A percentile compares a stretch with the other conserved stretches of the same genome.
phyloP scores from a whole-genome alignment of 2,329 filamentous ascomycete species.

The Blastomyces parvus region DNA sequence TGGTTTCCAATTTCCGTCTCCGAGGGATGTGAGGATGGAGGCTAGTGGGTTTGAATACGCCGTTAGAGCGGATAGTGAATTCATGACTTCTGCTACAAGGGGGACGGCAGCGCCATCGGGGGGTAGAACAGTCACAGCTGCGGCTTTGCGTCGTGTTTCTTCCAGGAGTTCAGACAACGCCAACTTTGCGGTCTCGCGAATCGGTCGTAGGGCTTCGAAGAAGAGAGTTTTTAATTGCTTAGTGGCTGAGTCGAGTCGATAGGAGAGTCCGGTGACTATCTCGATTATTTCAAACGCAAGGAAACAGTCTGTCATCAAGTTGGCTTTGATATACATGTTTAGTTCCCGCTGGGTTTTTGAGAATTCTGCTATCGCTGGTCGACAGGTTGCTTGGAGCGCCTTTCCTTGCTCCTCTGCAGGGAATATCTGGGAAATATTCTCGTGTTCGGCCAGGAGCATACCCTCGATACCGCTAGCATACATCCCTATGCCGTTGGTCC shows the following conservation, averaged over 20 bases:
- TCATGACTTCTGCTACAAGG: constrained; percentile 75
- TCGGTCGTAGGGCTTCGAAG: constrained; percentile 74
- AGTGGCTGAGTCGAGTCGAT: constrained; percentile 68
- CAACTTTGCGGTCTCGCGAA: constrained; percentile 82
- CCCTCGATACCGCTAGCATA: constrained; percentile 83
- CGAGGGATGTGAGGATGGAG: constrained; percentile 82
- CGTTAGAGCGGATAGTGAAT: constrained; percentile 74
- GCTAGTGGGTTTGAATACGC: constrained; percentile 77
- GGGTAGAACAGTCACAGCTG: constrained; percentile 57
- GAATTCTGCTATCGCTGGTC: constrained; percentile 68
- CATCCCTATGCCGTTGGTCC: constrained; percentile 81
- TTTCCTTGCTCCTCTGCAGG: constrained; percentile 72
- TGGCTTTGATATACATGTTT: constrained; percentile 77
- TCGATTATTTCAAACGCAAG: constrained; percentile 93
- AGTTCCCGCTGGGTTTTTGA: constrained; percentile 78
- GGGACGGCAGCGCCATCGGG: constrained; percentile 68
- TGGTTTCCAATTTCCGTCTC: constrained; percentile 78
- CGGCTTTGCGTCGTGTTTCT: constrained; percentile 64
- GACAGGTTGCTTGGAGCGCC: constrained; percentile 70
- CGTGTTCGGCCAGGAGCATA: constrained; percentile 78
- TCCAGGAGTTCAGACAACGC: constrained; percentile 77
- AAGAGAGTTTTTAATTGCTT: constrained; percentile 77
- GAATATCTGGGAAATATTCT: constrained; percentile 83
- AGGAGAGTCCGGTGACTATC: constrained; percentile 70
- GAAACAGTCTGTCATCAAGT: constrained; percentile 84